Evolutionary conservation across 441 rosid species (phyloP).

Genomic region (Capsella rubella): DNA sequence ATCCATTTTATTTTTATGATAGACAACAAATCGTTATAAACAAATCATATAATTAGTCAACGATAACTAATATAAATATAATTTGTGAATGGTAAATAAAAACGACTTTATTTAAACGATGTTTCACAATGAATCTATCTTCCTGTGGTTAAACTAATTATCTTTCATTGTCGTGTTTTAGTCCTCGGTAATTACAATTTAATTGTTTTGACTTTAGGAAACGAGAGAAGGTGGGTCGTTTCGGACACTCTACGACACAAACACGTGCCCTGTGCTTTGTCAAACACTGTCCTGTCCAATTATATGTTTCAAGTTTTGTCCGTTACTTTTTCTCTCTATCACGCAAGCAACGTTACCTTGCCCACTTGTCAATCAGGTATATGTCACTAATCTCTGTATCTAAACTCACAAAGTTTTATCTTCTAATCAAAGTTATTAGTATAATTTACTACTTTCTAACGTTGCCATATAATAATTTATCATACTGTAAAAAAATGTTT

Average conservation of each 20-base stretch:
- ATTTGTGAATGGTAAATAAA: too few species aligned
- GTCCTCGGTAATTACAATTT: slow-evolving; percentile 17
- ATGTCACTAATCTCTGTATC: slow-evolving; percentile 8
- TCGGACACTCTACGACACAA: slow-evolving; percentile 31
- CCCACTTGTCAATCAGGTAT: slow-evolving; percentile 16
- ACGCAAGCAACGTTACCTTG: slow-evolving; percentile 23
- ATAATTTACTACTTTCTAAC: too few species aligned
- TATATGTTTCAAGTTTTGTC: slow-evolving; percentile 38
- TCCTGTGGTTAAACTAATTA: neutral
- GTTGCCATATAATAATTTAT: too few species aligned
- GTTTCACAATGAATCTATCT: too few species aligned
- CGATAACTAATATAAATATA: too few species aligned
- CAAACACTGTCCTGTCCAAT: slow-evolving; percentile 10
- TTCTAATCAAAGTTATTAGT: too few species aligned
- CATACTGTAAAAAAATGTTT: too few species aligned
- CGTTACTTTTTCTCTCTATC: slow-evolving; percentile 25
- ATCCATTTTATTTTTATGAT: too few species aligned
- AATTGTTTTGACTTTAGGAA: slow-evolving; percentile 3
- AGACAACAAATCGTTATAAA: too few species aligned
- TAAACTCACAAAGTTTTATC: too few species aligned
- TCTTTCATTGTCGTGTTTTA: neutral
- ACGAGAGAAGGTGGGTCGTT: slow-evolving; percentile 4
- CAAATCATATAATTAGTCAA: too few species aligned
- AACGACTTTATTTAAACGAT: too few species aligned
- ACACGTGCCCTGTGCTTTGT: slow-evolving; percentile 39